phyloP scores from a whole-genome alignment of 1,284 basidiomycete genomes.

The Cerrena zonata region DNA sequence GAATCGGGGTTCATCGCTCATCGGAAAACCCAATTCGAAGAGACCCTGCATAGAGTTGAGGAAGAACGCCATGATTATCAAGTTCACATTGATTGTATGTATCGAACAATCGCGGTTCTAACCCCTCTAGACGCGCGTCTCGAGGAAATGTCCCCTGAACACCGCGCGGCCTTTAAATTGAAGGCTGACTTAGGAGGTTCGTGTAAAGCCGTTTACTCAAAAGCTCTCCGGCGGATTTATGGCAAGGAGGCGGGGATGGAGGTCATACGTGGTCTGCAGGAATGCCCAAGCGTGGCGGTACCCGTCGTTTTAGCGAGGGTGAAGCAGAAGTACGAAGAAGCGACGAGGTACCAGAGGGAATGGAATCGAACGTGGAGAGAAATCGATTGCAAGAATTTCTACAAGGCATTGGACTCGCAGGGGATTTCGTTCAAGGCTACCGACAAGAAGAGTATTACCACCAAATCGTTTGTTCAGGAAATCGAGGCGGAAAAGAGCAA shows the following conservation, averaged over 20 bases:
- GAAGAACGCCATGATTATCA: slow-evolving; percentile 99
- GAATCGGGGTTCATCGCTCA: slow-evolving; percentile 90
- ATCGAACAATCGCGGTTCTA: slow-evolving; percentile 86
- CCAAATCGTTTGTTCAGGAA: slow-evolving; percentile 84
- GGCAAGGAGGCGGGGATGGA: slow-evolving; percentile 79
- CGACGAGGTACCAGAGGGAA: slow-evolving; percentile 90
- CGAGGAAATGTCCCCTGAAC: slow-evolving; percentile 85
- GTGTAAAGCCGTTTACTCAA: slow-evolving; percentile 85
- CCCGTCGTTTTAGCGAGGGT: slow-evolving; percentile 89
- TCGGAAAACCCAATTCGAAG: slow-evolving; percentile 96
- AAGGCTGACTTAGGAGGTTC: slow-evolving; percentile 86
- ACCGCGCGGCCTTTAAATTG: slow-evolving; percentile 79
- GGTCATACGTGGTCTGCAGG: slow-evolving; percentile 87
- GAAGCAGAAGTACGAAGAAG: slow-evolving; percentile 95
- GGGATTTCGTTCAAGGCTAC: slow-evolving; percentile 90
- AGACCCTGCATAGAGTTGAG: slow-evolving; percentile 92
- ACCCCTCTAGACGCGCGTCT: slow-evolving; percentile 87
- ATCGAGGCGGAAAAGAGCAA: slow-evolving; percentile 77
- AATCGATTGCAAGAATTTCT: slow-evolving; percentile 94
- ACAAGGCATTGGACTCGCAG: slow-evolving; percentile 95
- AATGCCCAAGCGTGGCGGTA: slow-evolving; percentile 84
- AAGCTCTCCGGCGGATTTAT: slow-evolving; percentile 93
- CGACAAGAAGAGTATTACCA: slow-evolving; percentile 93
- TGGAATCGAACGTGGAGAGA: slow-evolving; percentile 98
- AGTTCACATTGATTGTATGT: slow-evolving; percentile 89